Evolutionary conservation across 129 eudicot species (phyloP).

Genomic region (Kitagawia praeruptora): DNA sequence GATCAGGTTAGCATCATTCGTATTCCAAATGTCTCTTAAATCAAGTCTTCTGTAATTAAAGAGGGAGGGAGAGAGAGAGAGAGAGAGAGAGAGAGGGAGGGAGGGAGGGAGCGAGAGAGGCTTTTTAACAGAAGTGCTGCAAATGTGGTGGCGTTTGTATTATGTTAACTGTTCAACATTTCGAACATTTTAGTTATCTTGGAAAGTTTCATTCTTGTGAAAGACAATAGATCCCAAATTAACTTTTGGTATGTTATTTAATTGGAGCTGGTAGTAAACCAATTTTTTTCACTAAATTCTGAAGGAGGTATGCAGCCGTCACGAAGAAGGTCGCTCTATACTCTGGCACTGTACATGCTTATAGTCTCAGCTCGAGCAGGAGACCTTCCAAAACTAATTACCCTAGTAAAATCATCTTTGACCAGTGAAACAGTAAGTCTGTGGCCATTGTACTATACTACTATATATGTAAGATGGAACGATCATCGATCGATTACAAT

Average conservation of each 20-base stretch:
- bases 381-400: slow-evolving; percentile 49
- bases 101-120: neutral
- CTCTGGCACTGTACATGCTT: slow-evolving; percentile 60
- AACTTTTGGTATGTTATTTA: neutral
- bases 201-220: neutral
- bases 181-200: neutral
- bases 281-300: neutral
- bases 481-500: neutral
- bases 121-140: too few relatives aligned
- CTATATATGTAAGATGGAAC: slow-evolving; percentile 1
- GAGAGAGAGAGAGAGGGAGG: neutral
- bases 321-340: slow-evolving; percentile 65
- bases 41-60: neutral
- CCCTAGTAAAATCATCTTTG: slow-evolving; percentile 53
- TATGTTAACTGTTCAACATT: neutral
- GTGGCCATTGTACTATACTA: slow-evolving; percentile 11
- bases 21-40: neutral
- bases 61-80: neutral
- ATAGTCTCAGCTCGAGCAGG: slow-evolving; percentile 57
- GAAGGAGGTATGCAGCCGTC: slow-evolving; percentile 64
- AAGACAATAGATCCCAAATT: neutral
- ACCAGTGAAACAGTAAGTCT: slow-evolving; percentile 45
- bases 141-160: neutral
- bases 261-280: neutral
- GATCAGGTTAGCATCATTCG: neutral